Evolutionary conservation across 768 basidiomycete species (phyloP).

Genomic region (Ramaria sp.): DNA sequence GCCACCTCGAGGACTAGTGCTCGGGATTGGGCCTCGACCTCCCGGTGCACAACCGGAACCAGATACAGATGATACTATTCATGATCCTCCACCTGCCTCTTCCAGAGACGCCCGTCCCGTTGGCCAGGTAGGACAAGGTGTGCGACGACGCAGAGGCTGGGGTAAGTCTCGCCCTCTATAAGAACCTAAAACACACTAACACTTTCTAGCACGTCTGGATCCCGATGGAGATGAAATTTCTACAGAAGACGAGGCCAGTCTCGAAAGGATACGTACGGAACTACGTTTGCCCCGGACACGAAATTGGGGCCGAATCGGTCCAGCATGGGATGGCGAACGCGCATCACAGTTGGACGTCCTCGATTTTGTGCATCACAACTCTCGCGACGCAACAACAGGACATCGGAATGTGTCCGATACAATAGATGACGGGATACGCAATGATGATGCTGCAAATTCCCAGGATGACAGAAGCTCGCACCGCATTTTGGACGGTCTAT

Average conservation of each 20-base stretch:
- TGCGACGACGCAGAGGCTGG: constrained; percentile 4
- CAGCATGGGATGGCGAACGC: neutral
- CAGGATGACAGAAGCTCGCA: neutral
- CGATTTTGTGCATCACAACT: constrained; percentile 3
- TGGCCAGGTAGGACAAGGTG: neutral
- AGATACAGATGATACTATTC: constrained; percentile 3
- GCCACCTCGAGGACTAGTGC: neutral
- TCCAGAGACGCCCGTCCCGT: neutral
- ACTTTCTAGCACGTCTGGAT: constrained; percentile 2
- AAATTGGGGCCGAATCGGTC: neutral
- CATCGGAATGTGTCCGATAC: neutral
- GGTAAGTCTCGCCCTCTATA: neutral
- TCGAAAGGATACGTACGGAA: neutral
- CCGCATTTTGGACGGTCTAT: neutral
- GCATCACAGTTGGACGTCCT: neutral
- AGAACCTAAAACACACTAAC: neutral
- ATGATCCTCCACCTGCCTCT: neutral
- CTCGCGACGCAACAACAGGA: neutral
- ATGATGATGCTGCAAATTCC: neutral
- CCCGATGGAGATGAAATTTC: constrained; percentile 4
- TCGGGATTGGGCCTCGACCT: neutral
- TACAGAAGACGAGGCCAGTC: constrained; percentile 3
- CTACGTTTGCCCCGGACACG: neutral
- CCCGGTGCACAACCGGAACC: neutral
- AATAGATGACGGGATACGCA: neutral